These are phyloP conservation scores for Aspergillus thermomutatus DNA, from an alignment of 2,329 filamentous ascomycete genomes.

Conservation along the genomic window DNA sequence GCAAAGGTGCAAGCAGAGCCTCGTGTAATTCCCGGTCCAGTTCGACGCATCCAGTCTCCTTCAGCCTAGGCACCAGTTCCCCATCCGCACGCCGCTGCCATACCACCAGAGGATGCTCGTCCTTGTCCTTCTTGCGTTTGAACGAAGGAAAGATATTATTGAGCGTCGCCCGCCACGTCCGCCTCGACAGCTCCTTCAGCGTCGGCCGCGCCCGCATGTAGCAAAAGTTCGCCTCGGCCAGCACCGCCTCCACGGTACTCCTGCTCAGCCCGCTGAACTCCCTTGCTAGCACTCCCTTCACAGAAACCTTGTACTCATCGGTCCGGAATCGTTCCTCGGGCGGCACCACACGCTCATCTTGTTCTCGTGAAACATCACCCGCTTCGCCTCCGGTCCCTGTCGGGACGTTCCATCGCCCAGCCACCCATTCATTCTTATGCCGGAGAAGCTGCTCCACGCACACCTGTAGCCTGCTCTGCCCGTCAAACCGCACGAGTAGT, in stretches of 20 bases:
- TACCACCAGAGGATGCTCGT: slow-evolving; percentile 38
- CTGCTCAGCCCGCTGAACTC: slow-evolving; percentile 44
- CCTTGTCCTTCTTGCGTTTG: slow-evolving; percentile 37
- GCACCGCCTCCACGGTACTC: slow-evolving; percentile 45
- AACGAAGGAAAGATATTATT: slow-evolving; percentile 43
- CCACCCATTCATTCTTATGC: slow-evolving; percentile 47
- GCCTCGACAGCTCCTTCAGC: slow-evolving; percentile 41
- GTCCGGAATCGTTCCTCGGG: slow-evolving; percentile 44
- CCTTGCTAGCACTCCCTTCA: slow-evolving; percentile 35
- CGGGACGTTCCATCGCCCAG: slow-evolving; percentile 44
- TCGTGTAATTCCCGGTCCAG: slow-evolving; percentile 42
- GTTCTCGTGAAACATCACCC: slow-evolving; percentile 1
- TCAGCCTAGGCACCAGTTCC: slow-evolving; percentile 32
- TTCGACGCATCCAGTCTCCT: slow-evolving; percentile 42
- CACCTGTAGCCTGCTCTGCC: slow-evolving; percentile 44
- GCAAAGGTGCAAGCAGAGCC: slow-evolving; percentile 36
- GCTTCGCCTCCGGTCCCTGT: slow-evolving; percentile 12
- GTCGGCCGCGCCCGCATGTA: slow-evolving; percentile 43
- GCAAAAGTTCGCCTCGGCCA: slow-evolving; percentile 48
- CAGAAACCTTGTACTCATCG: slow-evolving; percentile 41
- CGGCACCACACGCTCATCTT: slow-evolving; percentile 27
- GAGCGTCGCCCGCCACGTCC: slow-evolving; percentile 45
- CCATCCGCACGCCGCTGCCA: slow-evolving; percentile 37
- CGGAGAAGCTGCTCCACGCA: slow-evolving; percentile 47
- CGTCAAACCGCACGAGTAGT: slow-evolving; percentile 45